phyloP scores from a whole-genome alignment of 2,329 filamentous ascomycete genomes.

The Monilinia vaccinii-corymbosi region DNA sequence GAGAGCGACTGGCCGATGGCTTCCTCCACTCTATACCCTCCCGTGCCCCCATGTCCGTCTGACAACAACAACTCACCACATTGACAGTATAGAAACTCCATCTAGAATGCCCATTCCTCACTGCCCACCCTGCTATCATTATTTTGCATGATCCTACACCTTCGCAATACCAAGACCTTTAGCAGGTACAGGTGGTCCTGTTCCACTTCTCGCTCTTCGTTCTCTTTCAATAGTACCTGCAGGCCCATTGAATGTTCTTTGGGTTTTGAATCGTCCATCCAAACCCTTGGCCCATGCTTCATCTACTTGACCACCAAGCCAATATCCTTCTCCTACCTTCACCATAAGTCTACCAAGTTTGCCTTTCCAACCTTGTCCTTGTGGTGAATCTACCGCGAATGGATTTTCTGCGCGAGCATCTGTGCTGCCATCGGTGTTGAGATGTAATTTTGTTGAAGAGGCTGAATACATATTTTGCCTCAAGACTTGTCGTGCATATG shows the following conservation, averaged over 20 bases:
- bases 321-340: slow-evolving; percentile 64
- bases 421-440: slow-evolving; percentile 29
- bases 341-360: slow-evolving; percentile 74
- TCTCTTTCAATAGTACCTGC: slow-evolving; percentile 34
- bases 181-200: slow-evolving; percentile 30
- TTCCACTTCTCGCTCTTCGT: slow-evolving; percentile 35
- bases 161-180: slow-evolving; percentile 14
- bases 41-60: neutral
- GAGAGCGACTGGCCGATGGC: neutral
- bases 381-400: slow-evolving; percentile 60
- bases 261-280: slow-evolving; percentile 49
- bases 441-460: slow-evolving; percentile 24
- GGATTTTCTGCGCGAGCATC: slow-evolving; percentile 52
- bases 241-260: slow-evolving; percentile 31
- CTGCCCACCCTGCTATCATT: slow-evolving; percentile 10
- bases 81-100: neutral
- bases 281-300: slow-evolving; percentile 61
- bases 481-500: slow-evolving; percentile 70
- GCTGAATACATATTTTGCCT: slow-evolving; percentile 55
- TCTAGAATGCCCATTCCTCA: neutral
- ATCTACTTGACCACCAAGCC: slow-evolving; percentile 59
- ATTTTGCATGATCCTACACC: slow-evolving; percentile 12
- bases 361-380: slow-evolving; percentile 72
- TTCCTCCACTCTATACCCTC: neutral
- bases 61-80: neutral